Evolutionary conservation across 305 asterid species (phyloP).

Genomic region (Fraxinus baroniana): DNA sequence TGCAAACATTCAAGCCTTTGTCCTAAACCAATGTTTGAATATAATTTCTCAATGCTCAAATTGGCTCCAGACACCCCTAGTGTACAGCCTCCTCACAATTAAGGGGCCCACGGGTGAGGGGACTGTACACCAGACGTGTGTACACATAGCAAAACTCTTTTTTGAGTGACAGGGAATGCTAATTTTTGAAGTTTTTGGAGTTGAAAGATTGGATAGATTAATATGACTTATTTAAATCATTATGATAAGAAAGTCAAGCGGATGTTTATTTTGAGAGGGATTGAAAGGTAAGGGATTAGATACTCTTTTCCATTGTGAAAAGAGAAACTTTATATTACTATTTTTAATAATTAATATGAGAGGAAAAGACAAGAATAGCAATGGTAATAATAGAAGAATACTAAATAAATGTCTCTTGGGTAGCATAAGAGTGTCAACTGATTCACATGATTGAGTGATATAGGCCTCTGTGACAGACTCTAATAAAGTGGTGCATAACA

Average conservation of each 20-base stretch:
- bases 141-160: too few species aligned
- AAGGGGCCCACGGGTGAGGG: too few species aligned
- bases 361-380: background rate
- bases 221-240: background rate
- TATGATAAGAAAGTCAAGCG: background rate
- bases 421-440: background rate
- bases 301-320: background rate
- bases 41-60: background rate
- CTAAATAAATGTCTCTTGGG: background rate
- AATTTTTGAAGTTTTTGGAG: background rate
- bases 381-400: background rate
- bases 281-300: background rate
- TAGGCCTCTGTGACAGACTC: background rate
- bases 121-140: too few species aligned
- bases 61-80: background rate
- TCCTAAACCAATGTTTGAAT: background rate
- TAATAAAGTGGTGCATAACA: background rate
- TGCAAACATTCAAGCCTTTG: background rate
- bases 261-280: background rate
- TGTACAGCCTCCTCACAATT: too few species aligned
- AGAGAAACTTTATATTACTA: background rate
- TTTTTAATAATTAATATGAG: background rate
- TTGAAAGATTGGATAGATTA: background rate
- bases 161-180: background rate
- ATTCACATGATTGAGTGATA: background rate